Evolutionary conservation across 2,329 filamentous ascomycete species (phyloP), one percentile per base, ranked within the genome.

Genomic region (Pseudonectria buxi): DNA sequence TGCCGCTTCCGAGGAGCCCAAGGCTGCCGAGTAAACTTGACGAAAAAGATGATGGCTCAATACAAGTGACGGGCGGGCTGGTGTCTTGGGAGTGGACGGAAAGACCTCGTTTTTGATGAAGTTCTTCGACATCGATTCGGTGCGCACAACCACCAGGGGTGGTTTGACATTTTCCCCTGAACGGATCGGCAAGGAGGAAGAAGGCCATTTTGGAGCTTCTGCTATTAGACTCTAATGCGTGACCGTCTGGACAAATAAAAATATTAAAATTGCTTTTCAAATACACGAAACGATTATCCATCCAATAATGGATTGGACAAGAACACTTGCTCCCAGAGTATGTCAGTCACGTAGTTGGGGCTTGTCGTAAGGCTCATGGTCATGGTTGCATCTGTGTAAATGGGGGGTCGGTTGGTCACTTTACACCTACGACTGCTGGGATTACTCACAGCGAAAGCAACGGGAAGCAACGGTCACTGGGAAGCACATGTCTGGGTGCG

Each of bases 1-100:
- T 46, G 65, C 73, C 40, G 51, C 70, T 40, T 57, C 68, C 37
- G 75, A 80, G 62, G 86, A 87, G 73, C 65, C 76, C 55, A 88
- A 86, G 79, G 68, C 71, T 56, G 64, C 71, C 53, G 75, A 78
- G 69, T 79, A 77, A 72, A 65, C 42, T 38, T 22, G 18, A 22
- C 18, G 46, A 49, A 48, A 41, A 49, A 33, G 45, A 39, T 36
- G 37, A 43, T 52, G 47, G 48, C 47, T 54, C 53, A 53, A 51
- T 52, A 50, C 49, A 53, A 51, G 59, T 62, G 56, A 57, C 61
- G 64, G 71, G 64, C 63, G 67, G 70, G 65, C 64, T 67, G 74
- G 74, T 77, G 74, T 78, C 72, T 75, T 69, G 63, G 74, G 74
- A 76, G 73, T 76, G 72, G 71, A 69, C 63, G 71, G 71, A 73